Conservation (phyloP, 2,329 filamentous ascomycete species). For the Trichophyton schoenleinii region DNA sequence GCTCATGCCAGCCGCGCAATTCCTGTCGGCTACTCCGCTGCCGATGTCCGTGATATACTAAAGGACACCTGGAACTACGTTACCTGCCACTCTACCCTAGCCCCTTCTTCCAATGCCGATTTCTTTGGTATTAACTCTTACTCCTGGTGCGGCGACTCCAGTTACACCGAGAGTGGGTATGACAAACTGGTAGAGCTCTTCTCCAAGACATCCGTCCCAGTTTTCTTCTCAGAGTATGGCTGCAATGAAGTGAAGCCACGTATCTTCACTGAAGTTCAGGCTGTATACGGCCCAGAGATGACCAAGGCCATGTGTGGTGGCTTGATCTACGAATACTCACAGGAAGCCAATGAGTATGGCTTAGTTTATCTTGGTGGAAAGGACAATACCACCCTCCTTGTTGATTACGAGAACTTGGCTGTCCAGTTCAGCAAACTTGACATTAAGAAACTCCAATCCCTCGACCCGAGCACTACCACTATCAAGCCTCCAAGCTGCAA, state of each 20-base stretch:
- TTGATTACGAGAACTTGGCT: constrained; percentile 63
- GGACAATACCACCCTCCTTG: constrained; percentile 45
- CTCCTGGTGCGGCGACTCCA: constrained; percentile 53
- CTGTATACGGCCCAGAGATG: constrained; percentile 50
- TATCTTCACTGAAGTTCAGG: constrained; percentile 47
- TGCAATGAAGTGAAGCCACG: constrained; percentile 49
- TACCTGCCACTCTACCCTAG: constrained; percentile 41
- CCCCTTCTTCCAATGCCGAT: constrained; percentile 44
- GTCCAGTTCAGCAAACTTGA: constrained; percentile 64
- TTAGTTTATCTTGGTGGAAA: constrained; percentile 51
- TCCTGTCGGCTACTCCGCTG: constrained; percentile 56
- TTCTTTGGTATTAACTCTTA: constrained; percentile 58
- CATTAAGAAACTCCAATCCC: constrained; percentile 51
- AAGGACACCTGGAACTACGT: constrained; percentile 50
- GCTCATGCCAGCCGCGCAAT: constrained; percentile 46
- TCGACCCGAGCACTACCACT: constrained; percentile 45
- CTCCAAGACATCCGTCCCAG: constrained; percentile 44
- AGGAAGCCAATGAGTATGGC: constrained; percentile 38
- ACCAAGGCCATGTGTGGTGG: constrained; percentile 46
- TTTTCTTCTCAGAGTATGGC: constrained; percentile 57
- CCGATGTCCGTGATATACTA: constrained; percentile 50
- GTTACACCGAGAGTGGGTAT: constrained; percentile 43
- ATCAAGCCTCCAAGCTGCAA: constrained; percentile 53
- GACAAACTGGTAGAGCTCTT: constrained; percentile 48
- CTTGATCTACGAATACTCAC: constrained; percentile 39